Conservation (phyloP, 1,284 basidiomycete genomes). For the Ceratobasidium sp. region DNA sequence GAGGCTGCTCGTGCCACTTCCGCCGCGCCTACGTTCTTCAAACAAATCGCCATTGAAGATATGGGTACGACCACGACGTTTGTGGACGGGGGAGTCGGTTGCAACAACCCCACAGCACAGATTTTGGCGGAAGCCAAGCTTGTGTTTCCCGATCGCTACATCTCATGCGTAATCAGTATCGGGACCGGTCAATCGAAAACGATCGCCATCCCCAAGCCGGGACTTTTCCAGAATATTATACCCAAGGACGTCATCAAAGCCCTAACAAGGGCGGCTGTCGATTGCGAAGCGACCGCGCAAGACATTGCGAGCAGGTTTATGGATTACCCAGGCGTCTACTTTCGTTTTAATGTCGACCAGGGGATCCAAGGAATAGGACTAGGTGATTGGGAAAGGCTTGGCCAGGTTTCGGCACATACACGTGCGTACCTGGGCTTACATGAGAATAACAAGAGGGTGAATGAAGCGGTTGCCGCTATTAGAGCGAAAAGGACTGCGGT, state of each 20-base stretch:
- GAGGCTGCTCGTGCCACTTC: conserved; percentile 46
- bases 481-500: not conserved
- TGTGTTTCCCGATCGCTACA: not conserved
- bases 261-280: not conserved
- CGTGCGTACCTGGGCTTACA: not conserved
- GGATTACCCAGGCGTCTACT: not conserved
- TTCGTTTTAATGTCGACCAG: conserved; percentile 22
- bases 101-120: conserved; percentile 18
- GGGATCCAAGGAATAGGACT: conserved; percentile 21
- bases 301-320: conserved; percentile 3
- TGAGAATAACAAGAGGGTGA: not conserved
- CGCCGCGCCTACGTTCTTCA: conserved; percentile 43
- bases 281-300: conserved; percentile 4
- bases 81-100: conserved; percentile 19
- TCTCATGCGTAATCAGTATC: conserved; percentile 2
- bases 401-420: conserved; percentile 9
- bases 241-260: not conserved
- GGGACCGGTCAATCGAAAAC: conserved; percentile 7
- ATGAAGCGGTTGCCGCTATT: conserved; percentile 13
- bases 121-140: not conserved
- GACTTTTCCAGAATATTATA: not conserved
- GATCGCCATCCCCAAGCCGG: not conserved
- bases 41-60: not conserved
- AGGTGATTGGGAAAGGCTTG: not conserved
- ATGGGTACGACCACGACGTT: not conserved